phyloP scores from a whole-genome alignment of 495 filamentous ascomycete species.

The Umbilicaria muhlenbergii region DNA sequence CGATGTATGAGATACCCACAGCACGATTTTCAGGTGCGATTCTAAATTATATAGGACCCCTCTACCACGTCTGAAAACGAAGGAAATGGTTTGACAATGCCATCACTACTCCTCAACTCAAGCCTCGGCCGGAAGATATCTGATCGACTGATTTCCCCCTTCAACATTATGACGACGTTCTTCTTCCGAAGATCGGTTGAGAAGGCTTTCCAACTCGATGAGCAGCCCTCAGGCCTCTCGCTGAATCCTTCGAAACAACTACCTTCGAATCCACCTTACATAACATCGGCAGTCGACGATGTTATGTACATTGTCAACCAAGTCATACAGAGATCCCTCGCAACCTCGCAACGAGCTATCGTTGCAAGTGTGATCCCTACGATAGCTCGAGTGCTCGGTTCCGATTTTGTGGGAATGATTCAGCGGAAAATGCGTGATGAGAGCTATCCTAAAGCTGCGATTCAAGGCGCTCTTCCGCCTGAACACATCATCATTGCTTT shows the following conservation, averaged over 20 bases:
- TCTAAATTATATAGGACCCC: slow-evolving; percentile 20
- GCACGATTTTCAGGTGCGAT: not conserved
- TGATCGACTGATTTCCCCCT: slow-evolving; percentile 55
- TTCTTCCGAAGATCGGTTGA: slow-evolving; percentile 93
- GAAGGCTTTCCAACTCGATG: slow-evolving; percentile 96
- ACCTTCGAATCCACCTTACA: slow-evolving; percentile 63
- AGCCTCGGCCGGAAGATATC: slow-evolving; percentile 60
- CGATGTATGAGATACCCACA: slow-evolving; percentile 34
- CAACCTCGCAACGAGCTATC: slow-evolving; percentile 66
- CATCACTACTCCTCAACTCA: slow-evolving; percentile 57
- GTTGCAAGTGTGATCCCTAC: slow-evolving; percentile 63
- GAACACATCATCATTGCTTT: slow-evolving; percentile 75
- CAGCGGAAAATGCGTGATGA: slow-evolving; percentile 96
- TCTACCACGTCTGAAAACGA: slow-evolving; percentile 16
- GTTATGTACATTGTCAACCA: slow-evolving; percentile 99
- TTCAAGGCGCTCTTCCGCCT: slow-evolving; percentile 63
- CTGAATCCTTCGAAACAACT: slow-evolving; percentile 54
- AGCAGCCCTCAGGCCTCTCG: slow-evolving; percentile 65
- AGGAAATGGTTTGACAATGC: slow-evolving; percentile 35
- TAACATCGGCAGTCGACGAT: slow-evolving; percentile 91
- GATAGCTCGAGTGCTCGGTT: slow-evolving; percentile 70
- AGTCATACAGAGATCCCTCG: slow-evolving; percentile 67
- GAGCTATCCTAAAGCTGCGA: slow-evolving; percentile 60
- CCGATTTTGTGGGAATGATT: slow-evolving; percentile 92
- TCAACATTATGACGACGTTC: slow-evolving; percentile 81